These are phyloP conservation scores for Carex littledalei DNA, from an alignment of 176 grass and related monocot species.

Conservation along the genomic window DNA sequence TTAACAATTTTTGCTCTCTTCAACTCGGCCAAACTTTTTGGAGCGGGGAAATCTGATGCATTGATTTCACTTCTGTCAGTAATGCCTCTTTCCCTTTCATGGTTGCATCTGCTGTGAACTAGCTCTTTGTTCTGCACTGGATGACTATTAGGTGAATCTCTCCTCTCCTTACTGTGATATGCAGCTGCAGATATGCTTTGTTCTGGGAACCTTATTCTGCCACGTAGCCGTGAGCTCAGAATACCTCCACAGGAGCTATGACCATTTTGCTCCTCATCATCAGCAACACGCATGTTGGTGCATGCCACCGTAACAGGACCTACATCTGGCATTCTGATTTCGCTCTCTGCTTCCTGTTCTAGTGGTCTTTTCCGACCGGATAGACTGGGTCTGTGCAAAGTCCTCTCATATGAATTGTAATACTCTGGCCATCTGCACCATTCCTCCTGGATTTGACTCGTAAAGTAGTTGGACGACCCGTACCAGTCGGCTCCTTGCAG, in stretches of 20 bases:
- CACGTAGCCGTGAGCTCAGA: constrained; percentile 29
- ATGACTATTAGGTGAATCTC: background rate
- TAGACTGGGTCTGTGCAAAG: background rate
- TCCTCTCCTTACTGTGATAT: background rate
- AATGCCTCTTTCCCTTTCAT: background rate
- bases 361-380: background rate
- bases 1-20: constrained; percentile 41
- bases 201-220: constrained; percentile 46
- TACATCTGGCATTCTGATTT: background rate
- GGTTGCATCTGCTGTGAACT: background rate
- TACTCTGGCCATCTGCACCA: background rate
- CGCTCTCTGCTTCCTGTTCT: background rate
- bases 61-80: constrained; percentile 18
- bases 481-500: background rate
- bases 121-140: background rate
- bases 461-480: background rate
- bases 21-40: constrained; percentile 63
- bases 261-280: constrained; percentile 25
- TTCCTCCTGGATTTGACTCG: too few species aligned
- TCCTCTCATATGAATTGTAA: background rate
- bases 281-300: background rate
- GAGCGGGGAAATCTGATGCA: constrained; percentile 41
- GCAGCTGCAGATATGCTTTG: background rate
- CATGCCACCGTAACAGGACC: background rate
- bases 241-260: background rate